Base-by-base conservation (phyloP, 768 basidiomycete species). In the Mycena alexandri region DNA sequence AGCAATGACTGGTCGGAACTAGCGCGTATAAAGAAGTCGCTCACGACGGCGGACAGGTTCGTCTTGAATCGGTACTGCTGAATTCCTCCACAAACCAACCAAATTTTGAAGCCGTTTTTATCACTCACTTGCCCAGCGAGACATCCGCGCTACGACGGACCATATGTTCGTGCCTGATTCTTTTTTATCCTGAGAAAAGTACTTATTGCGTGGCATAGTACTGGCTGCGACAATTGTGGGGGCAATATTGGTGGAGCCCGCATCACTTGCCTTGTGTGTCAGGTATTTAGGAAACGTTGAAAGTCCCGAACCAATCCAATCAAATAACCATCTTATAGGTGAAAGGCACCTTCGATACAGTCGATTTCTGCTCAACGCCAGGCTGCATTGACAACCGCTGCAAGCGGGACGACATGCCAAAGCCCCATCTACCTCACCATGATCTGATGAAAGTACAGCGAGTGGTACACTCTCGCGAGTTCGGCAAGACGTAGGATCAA, bases 181-280 rank as follows among this genome's bases (percentile, higher is more conserved):
- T n/a, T n/a, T n/a, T n/a, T n/a, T n/a, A n/a, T n/a, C n/a, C n/a
- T n/a, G n/a, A n/a, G n/a, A n/a, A n/a, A n/a, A n/a, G n/a, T n/a
- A n/a, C n/a, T n/a, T n/a, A n/a, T n/a, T n/a, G n/a, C n/a, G n/a
- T n/a, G n/a, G n/a, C n/a, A n/a, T n/a, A 70, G 71, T 22, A 64
- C 50, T 14, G 5, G 5, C 2, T 79, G 78, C 56, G 77, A 76
- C 51, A 66, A 46, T 13, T 80, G 79, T 51, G 55, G 61, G 14
- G 74, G 75, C 0, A 33, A 9, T n/a, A 74, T 78, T 3, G 76
- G 72, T 12, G 78, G 78, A 2, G 53, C 75, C 10, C 75, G 77
- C 8, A 61, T 79, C 21, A 71, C 75, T 43, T 80, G 79, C 38
- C 67, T 80, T n/a, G 72, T 77, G 50, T 80, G 79, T 42, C 70